Percentiles rank a stretch among this genome's conserved stretches.
Conservation (phyloP, 1,139 yeast genomes). For the Geotrichum europaeum region DNA sequence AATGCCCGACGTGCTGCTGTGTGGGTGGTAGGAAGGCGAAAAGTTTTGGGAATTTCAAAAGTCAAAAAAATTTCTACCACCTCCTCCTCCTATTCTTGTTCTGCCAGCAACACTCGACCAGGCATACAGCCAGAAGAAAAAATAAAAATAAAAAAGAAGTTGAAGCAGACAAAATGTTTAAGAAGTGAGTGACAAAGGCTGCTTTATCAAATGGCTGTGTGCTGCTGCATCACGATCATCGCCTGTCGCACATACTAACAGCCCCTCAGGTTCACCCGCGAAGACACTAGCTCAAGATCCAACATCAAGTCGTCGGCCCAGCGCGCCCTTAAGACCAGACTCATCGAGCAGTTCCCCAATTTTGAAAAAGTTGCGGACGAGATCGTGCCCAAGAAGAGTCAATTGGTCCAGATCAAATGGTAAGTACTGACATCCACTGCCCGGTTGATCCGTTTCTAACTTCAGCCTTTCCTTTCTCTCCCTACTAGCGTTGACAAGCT, state of each 20-base stretch:
- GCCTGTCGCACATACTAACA: background rate
- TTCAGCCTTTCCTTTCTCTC: background rate
- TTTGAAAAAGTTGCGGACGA: conserved; percentile 73
- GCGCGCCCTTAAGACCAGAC: conserved; percentile 68
- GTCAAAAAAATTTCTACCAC: conserved; percentile 3
- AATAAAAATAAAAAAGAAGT: background rate
- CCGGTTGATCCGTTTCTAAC: conserved; percentile 10
- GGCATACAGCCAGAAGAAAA: background rate
- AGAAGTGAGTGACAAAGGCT: conserved; percentile 13
- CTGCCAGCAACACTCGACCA: background rate
- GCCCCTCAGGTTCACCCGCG: conserved; percentile 62
- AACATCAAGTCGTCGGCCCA: conserved; percentile 91
- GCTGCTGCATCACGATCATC: background rate
- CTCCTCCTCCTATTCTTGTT: background rate
- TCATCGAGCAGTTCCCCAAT: conserved; percentile 64
- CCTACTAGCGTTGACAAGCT: conserved; percentile 61
- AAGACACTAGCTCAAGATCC: conserved; percentile 83
- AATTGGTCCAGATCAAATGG: conserved; percentile 73
- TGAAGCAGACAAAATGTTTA: conserved; percentile 16
- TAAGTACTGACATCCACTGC: background rate
- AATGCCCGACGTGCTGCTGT: background rate
- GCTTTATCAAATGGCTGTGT: background rate
- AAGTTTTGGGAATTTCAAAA: conserved; percentile 1
- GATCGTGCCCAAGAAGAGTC: conserved; percentile 87
- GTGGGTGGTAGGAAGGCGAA: background rate